Evolutionary conservation across 495 filamentous ascomycete genomes (phyloP), one percentile per base, ranked within the genome.

Genomic region (Thozetella sp.): DNA sequence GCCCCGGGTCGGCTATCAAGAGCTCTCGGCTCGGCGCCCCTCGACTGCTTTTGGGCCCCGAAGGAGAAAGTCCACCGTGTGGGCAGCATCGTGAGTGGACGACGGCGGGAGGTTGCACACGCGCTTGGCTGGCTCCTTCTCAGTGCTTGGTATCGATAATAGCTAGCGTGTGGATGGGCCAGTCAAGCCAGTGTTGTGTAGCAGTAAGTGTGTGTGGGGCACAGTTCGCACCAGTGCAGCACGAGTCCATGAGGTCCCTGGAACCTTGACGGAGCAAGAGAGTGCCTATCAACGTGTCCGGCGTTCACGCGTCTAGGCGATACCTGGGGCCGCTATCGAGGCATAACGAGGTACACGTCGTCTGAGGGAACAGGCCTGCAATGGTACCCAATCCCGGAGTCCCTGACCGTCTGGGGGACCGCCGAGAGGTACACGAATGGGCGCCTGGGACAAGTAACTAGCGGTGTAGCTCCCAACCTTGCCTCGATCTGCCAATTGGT

Each of bases 361-460:
- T 58, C 60, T 59, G 48, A 20, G 37, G 20, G 43, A 43, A 26
- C 51, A 48, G 30, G 56, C 64, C 67, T 69, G 69, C 69, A 69
- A 24, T 52, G 55, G 58, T 71, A 71, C 69, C 69, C 67, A 67
- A 71, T 60, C 22, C 34, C 51, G 4, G 63, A 59, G 66, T 71
- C 58, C 6, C 61, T 53, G 26, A 48, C 56, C 20, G 53, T 59
- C 34, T 56, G 23, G 52, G 26, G 30, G 25, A 15, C 22, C 46
- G 53, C 27, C 27, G 22, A 54, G 40, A 45, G 68, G 62, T 71
- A 71, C 68, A 1, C 13, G 30, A 48, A 48, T 13, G n/a, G 43
- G 43, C 43, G 12, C 43, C n/a, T 3, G 11, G 23, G 12, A 19
- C 43, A 25, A 19, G 30, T 27, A 57, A 56, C 37, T 57, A 54